phyloP scores from a whole-genome alignment of 305 asterid genomes.

The Coffea humblotiana region DNA sequence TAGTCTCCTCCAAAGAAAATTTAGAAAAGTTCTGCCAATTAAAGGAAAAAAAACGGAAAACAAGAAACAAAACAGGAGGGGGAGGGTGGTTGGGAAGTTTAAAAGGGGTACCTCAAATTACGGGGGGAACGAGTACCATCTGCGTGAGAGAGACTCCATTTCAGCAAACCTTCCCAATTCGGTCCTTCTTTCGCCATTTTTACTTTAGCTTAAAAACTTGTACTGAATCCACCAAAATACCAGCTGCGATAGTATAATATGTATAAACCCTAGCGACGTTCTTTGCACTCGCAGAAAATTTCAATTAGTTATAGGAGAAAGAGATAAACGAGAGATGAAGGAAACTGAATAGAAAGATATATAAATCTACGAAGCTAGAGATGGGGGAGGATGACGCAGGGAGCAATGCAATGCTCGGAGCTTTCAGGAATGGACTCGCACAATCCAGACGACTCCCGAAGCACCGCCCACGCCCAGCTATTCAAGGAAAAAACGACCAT shows the following conservation, averaged over 20 bases:
- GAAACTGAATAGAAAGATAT: background rate
- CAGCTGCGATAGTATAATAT: background rate
- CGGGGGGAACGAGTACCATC: constrained; percentile 68
- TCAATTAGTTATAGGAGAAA: background rate
- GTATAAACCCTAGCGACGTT: background rate
- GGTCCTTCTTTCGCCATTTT: constrained; percentile 76
- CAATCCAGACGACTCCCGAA: constrained; percentile 23
- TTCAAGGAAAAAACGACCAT: no score
- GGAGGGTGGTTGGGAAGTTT: background rate
- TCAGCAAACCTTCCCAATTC: constrained; percentile 89
- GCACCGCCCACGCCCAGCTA: background rate
- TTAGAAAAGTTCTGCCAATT: background rate
- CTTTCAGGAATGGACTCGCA: constrained; percentile 39
- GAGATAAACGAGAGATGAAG: background rate
- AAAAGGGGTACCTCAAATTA: constrained; percentile 50
- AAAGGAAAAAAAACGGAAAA: background rate
- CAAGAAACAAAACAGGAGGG: background rate
- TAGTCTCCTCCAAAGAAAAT: constrained; percentile 1
- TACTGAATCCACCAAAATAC: background rate
- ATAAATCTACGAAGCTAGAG: background rate
- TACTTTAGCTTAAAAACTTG: constrained; percentile 7
- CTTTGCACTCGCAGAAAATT: background rate
- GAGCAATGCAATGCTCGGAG: background rate
- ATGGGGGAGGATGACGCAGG: background rate
- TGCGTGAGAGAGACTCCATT: constrained; percentile 91